Conservation (phyloP, 1,284 basidiomycete genomes). For the Rhodotorula sp. region DNA sequence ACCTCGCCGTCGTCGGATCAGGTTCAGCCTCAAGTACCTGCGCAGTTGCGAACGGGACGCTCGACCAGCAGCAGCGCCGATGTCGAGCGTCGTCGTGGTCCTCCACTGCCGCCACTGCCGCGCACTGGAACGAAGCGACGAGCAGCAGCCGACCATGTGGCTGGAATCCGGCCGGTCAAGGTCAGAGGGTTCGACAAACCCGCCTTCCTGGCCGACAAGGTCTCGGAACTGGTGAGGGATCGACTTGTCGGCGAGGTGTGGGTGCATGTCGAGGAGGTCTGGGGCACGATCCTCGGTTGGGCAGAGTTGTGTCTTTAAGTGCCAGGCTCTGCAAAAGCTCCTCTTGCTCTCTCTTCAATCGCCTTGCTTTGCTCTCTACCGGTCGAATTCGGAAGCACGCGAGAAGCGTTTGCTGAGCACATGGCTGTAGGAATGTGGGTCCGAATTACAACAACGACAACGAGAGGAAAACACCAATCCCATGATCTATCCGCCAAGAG, state of each 20-base stretch:
- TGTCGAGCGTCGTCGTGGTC: no score
- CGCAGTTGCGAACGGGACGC: constrained; percentile 19
- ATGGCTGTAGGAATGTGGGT: no score
- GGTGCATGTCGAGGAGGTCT: constrained; percentile 54
- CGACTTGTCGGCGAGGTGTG: constrained; percentile 37
- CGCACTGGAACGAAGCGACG: no score
- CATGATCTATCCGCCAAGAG: not conserved
- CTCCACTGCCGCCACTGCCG: not conserved
- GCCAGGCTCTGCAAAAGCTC: not conserved
- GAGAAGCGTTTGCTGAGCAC: no score
- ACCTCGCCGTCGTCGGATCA: no score
- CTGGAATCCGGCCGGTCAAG: not conserved
- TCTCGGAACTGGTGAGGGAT: constrained; percentile 48
- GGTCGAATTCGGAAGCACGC: no score
- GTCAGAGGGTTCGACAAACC: constrained; percentile 57
- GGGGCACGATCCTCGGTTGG: constrained; percentile 45
- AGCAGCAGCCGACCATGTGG: no score
- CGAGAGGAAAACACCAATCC: no score
- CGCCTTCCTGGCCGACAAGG: constrained; percentile 50
- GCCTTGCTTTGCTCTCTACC: not conserved
- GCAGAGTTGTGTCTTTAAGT: not conserved
- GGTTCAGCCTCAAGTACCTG: constrained; percentile 18
- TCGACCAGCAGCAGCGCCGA: no score
- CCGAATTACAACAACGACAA: not conserved
- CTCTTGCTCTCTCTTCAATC: not conserved